phyloP scores from a whole-genome alignment of 2,329 filamentous ascomycete genomes.

The Cytospora piceae region DNA sequence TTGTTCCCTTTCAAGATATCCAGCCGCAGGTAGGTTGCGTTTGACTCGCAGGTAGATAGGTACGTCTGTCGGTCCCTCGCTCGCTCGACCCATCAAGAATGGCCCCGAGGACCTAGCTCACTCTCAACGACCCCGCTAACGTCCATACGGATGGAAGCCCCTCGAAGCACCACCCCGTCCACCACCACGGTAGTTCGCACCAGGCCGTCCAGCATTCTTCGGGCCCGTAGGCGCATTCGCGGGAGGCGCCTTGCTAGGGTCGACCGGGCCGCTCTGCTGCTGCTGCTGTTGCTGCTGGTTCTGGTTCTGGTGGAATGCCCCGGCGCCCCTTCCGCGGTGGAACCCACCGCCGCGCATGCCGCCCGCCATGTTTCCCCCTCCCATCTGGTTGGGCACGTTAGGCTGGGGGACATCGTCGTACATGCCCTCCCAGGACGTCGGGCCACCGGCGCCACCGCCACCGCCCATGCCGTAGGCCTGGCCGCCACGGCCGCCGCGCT shows the following conservation, averaged over 20 bases:
- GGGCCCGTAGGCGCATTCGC: slow-evolving; percentile 91
- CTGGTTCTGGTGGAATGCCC: slow-evolving; percentile 44
- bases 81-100: not conserved
- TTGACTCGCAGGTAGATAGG: not conserved
- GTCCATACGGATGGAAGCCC: slow-evolving; percentile 77
- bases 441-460: slow-evolving; percentile 55
- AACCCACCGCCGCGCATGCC: slow-evolving; percentile 48
- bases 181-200: slow-evolving; percentile 91
- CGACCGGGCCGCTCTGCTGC: slow-evolving; percentile 46
- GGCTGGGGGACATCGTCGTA: slow-evolving; percentile 94
- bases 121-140: slow-evolving; percentile 14
- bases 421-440: slow-evolving; percentile 97
- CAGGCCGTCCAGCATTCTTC: slow-evolving; percentile 90
- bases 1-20: not conserved
- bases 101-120: not conserved
- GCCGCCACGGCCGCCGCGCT: slow-evolving; percentile 44
- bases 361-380: slow-evolving; percentile 46
- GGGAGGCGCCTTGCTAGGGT: slow-evolving; percentile 65
- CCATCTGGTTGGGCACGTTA: slow-evolving; percentile 49
- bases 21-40: not conserved
- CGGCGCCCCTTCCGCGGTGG: slow-evolving; percentile 40
- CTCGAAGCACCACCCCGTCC: slow-evolving; percentile 74
- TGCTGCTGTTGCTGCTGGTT: slow-evolving; percentile 37
- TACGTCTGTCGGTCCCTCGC: not conserved
- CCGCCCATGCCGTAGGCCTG: slow-evolving; percentile 42